These are phyloP conservation scores for Podochytrium sp. DNA, from an alignment of 192 early-diverging fungal species.

Conservation along the genomic window DNA sequence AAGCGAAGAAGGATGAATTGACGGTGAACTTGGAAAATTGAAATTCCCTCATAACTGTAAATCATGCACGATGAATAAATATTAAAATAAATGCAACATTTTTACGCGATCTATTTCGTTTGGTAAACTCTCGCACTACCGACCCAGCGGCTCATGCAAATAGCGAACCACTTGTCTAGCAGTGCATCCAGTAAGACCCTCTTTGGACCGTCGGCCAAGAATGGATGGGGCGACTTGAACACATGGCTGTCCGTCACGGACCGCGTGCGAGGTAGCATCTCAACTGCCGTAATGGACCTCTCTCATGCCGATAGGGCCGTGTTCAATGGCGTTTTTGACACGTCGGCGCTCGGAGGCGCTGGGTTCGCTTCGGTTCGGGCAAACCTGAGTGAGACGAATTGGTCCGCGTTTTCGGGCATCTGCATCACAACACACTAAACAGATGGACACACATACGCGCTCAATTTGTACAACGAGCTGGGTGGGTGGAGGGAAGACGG, in stretches of 20 bases:
- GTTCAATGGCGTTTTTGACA: constrained; percentile 29
- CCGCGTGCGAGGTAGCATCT: not conserved
- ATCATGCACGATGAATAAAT: no score
- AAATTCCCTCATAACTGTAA: no score
- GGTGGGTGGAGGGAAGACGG: constrained; percentile 2
- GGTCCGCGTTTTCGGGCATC: not conserved
- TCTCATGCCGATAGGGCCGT: not conserved
- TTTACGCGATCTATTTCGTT: no score
- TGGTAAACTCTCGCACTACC: no score
- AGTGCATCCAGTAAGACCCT: no score
- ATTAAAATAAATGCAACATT: no score
- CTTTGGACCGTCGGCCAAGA: not conserved
- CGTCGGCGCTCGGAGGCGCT: constrained; percentile 33
- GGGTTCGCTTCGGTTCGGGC: constrained; percentile 19
- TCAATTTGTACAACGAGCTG: constrained; percentile 5
- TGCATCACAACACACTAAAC: not conserved
- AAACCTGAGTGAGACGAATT: not conserved
- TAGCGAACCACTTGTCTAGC: no score
- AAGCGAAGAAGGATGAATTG: no score
- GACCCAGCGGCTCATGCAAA: no score
- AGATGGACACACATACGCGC: constrained; percentile 2
- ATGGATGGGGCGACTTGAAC: not conserved
- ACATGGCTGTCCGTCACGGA: not conserved
- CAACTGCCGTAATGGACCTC: not conserved
- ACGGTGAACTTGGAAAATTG: no score